Conservation (phyloP, 768 basidiomycete genomes). For the Gloeopeniophorella convolvens region DNA sequence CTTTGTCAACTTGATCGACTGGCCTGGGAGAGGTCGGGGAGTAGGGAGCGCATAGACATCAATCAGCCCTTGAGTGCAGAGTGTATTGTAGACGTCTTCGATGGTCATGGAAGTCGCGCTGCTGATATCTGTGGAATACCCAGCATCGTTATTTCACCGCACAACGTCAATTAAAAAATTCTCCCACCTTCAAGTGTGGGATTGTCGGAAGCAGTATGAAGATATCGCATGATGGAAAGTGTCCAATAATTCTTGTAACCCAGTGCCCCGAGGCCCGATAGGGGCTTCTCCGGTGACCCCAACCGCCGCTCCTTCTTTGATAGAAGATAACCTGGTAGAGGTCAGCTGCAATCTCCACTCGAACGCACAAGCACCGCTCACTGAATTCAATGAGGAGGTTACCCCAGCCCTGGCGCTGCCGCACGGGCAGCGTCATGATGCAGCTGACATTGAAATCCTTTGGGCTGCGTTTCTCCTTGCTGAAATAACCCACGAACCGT, state of each 20-base stretch:
- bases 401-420: conserved; percentile 95
- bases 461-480: conserved; percentile 95
- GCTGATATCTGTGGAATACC: conserved; percentile 60
- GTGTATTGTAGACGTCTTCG: conserved; percentile 77
- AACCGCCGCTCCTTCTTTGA: conserved; percentile 89
- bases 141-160: conserved; percentile 19
- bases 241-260: conserved; percentile 98
- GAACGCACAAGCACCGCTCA: conserved; percentile 37
- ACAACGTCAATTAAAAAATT: conserved; percentile 16
- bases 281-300: conserved; percentile 94
- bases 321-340: conserved; percentile 74
- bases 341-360: not conserved
- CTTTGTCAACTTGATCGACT: conserved; percentile 67
- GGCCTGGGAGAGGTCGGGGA: conserved; percentile 64
- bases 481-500: conserved; percentile 96
- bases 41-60: conserved; percentile 43
- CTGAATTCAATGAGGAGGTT: conserved; percentile 97
- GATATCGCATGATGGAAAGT: conserved; percentile 75
- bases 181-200: conserved; percentile 69
- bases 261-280: conserved; percentile 86
- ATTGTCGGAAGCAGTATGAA: conserved; percentile 50
- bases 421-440: conserved; percentile 96
- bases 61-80: conserved; percentile 74
- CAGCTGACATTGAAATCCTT: conserved; percentile 98
- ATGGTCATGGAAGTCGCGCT: conserved; percentile 82